Evolutionary conservation across 768 basidiomycete species (phyloP).

Genomic region (Tricholoma saponaceum): DNA sequence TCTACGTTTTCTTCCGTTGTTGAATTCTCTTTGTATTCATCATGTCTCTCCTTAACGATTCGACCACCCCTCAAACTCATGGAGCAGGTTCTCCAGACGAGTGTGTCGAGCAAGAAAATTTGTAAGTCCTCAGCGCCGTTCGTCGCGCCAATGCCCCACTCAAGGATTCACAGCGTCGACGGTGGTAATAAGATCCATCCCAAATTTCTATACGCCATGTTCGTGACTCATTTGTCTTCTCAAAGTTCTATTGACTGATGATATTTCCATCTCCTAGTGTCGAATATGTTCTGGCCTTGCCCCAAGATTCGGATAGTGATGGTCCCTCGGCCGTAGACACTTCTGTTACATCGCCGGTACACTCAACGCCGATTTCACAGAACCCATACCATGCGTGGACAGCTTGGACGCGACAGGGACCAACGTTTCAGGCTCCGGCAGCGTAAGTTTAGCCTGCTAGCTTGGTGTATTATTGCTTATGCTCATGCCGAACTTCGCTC

Average conservation of each 20-base stretch:
- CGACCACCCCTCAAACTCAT: neutral
- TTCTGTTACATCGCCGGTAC: too few species aligned
- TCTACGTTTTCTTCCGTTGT: neutral
- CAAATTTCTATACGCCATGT: neutral
- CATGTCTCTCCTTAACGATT: neutral
- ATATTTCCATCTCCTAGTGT: neutral
- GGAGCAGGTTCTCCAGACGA: neutral
- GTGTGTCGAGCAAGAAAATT: neutral
- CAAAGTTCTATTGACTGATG: neutral
- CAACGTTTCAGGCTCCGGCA: neutral
- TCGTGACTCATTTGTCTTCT: neutral
- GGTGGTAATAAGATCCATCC: neutral
- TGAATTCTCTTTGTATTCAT: neutral
- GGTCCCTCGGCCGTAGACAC: neutral
- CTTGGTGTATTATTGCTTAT: neutral
- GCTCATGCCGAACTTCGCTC: neutral
- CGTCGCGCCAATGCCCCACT: neutral
- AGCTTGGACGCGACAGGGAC: neutral
- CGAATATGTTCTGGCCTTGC: neutral
- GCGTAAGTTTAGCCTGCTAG: neutral
- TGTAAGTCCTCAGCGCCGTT: neutral
- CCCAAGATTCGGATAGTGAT: neutral
- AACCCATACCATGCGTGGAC: neutral
- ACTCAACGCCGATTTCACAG: neutral
- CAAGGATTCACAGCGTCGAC: neutral